Base-by-base conservation (phyloP, 805 yeast genomes). In the Pichia occidentalis region DNA sequence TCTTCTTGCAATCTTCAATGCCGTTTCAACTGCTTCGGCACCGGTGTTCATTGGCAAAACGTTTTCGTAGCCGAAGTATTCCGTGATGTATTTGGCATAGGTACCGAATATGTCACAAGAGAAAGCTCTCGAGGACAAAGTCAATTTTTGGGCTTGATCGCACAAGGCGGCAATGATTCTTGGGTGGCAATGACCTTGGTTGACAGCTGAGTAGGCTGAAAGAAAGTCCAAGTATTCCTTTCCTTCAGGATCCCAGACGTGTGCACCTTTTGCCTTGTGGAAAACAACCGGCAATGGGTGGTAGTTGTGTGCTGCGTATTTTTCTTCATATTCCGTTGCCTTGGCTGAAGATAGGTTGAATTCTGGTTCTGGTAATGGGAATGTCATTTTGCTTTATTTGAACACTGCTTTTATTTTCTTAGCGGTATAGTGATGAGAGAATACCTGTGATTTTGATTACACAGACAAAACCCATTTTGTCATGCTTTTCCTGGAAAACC, bases 241-340 rank as follows among this genome's bases (percentile, higher is more conserved):
- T 48, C 96, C 97, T 64, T 90, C 97, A 7, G 97, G 96, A 60
- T 90, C 97, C 96, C 96, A 90, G 17, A 90, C 96, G 48, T 85
- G 81, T 20, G 96, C 95, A 34, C 97, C 97, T 43, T 60, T 48
- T 12, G 95, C 97, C 54, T 71, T 78, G 53, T 83, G 72, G 64
- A 90, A 84, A 12, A 90, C 97, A 43, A 90, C 96, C 10, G 97
- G 97, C 46, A 90, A 67, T 36, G 97, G 97, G 64, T 86, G 96
- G 68, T 90, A 90, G 70, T 90, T 90, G 67, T 88, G 97, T 22
- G 97, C 97, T 34, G 96, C 85, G 65, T 83, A 86, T 44, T 81
- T 66, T 39, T 73, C 63, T 63, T 90, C 97, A 64, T 73, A 77
- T 37, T 73, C 67, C 44, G 66, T 66, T 26, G 95, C 83, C 45